Evolutionary conservation across 345 rosid genomes (phyloP), one percentile per base, ranked within the genome.

Genomic region (Populus davidiana): DNA sequence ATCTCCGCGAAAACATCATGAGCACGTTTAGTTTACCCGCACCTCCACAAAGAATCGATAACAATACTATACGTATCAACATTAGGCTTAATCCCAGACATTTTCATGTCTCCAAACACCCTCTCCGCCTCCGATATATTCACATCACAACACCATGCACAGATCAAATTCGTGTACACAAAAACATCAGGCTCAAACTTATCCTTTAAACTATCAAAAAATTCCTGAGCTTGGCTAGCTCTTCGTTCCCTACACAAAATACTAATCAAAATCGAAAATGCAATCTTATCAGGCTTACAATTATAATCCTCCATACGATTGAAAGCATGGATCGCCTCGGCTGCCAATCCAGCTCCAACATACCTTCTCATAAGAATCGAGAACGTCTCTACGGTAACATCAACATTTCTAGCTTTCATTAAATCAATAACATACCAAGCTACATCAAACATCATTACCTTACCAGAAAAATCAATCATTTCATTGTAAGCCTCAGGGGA

Each of bases 221-320:
- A 90, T 0, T 91, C 75, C 74, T 96, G 97, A 33, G 99, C 96
- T 77, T 96, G 98, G 7, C 33, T 64, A 18, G 96, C 98, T 81
- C 90, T 86, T 71, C 98, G 78, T 80, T 93, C 92, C 68, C 74
- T 86, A 69, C 92, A 92, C 75, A 96, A 81, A 59, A 77, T 85
- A 27, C 91, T 87, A 72, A 96, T 89, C 72, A 93, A 89, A 8
- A 90, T 77, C 8, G 97, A 92, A 82, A 96, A 93, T 2, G 90
- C 93, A 23, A 88, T 83, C 80, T 82, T 88, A 79, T 96, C 94
- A 1, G 98, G 98, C 75, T 59, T 73, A 64, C 96, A 91, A 29
- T 88, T 89, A 74, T 92, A 93, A 43, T 96, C 97, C 83, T 96
- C 99, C 98, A 96, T 93, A 0, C 96, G 92, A 43, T 93, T 90